Percentiles rank a stretch among this genome's conserved stretches.
Evolutionary conservation across 768 basidiomycete species (phyloP).

Genomic region (Tulasnella sp.): DNA sequence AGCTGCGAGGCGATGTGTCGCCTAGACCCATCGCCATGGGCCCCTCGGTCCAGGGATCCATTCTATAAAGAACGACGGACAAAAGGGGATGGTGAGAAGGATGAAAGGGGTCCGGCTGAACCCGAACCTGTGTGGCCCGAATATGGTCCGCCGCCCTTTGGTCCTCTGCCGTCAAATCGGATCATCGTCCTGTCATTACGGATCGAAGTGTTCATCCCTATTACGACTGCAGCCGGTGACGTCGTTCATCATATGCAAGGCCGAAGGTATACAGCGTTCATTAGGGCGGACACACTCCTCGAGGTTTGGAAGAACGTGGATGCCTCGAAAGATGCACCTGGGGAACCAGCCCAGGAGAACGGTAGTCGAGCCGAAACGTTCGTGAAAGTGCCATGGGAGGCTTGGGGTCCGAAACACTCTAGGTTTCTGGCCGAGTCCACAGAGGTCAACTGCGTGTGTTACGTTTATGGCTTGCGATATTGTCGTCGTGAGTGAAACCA

Average conservation of each 20-base stretch:
- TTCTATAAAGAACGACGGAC: neutral
- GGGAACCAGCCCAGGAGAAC: neutral
- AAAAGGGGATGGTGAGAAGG: neutral
- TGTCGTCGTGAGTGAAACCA: conserved; percentile 1
- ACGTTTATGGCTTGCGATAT: conserved; percentile 13
- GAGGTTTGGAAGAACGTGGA: neutral
- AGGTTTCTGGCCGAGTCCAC: conserved; percentile 5
- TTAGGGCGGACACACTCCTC: neutral
- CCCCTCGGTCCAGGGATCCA: neutral
- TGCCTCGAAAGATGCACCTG: neutral
- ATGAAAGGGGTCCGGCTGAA: neutral
- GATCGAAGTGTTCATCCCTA: neutral
- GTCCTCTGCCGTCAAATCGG: conserved; percentile 1
- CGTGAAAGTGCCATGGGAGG: conserved; percentile 7
- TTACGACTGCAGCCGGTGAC: neutral
- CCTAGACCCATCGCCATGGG: conserved; percentile 9
- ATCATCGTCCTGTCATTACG: neutral
- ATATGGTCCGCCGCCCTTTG: conserved; percentile 4
- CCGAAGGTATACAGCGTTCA: neutral
- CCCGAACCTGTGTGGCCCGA: neutral
- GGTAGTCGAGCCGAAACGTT: neutral
- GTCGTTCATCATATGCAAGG: neutral
- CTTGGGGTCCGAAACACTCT: conserved; percentile 4
- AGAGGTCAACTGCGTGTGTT: neutral
- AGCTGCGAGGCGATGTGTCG: neutral